These are phyloP conservation scores for Apiospora kogelbergensis DNA, from an alignment of 2,329 filamentous ascomycete genomes.

Conservation along the genomic window DNA sequence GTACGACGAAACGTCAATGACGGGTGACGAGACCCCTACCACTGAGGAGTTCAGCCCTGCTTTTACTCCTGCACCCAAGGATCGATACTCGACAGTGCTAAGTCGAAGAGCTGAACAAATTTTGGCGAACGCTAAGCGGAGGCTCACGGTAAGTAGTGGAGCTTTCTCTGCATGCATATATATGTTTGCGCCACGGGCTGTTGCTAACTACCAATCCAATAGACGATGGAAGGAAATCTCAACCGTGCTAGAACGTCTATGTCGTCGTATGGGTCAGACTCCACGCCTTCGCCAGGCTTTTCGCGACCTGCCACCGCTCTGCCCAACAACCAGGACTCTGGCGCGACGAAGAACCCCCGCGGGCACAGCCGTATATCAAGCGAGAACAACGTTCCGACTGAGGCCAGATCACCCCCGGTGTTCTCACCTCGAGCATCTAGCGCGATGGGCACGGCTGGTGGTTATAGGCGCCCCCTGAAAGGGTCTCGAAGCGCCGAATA, in stretches of 20 bases:
- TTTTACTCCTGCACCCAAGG: conserved; percentile 44
- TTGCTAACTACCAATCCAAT: conserved; percentile 24
- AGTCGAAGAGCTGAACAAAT: conserved; percentile 87
- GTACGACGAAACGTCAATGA: conserved; percentile 40
- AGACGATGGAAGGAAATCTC: conserved; percentile 94
- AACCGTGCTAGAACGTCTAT: conserved; percentile 71
- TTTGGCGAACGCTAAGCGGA: conserved; percentile 86
- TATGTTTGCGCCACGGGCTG: neutral
- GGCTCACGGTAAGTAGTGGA: conserved; percentile 69
- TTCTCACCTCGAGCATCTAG: conserved; percentile 62
- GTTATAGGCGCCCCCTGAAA: conserved; percentile 52
- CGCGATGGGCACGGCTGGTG: conserved; percentile 59
- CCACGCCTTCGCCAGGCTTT: conserved; percentile 53
- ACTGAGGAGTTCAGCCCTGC: conserved; percentile 26
- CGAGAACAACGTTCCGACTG: conserved; percentile 54
- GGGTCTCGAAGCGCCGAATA: conserved; percentile 45
- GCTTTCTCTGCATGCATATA: neutral
- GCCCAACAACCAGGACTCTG: conserved; percentile 29
- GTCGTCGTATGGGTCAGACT: conserved; percentile 41
- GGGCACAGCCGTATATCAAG: conserved; percentile 62
- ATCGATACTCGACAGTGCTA: conserved; percentile 71
- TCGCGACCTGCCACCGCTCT: conserved; percentile 40
- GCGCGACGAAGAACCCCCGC: conserved; percentile 29
- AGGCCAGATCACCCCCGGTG: conserved; percentile 37
- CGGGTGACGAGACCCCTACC: conserved; percentile 28